Conservation (phyloP, 176 grass and related monocot species). For the Panicum miliaceum region DNA sequence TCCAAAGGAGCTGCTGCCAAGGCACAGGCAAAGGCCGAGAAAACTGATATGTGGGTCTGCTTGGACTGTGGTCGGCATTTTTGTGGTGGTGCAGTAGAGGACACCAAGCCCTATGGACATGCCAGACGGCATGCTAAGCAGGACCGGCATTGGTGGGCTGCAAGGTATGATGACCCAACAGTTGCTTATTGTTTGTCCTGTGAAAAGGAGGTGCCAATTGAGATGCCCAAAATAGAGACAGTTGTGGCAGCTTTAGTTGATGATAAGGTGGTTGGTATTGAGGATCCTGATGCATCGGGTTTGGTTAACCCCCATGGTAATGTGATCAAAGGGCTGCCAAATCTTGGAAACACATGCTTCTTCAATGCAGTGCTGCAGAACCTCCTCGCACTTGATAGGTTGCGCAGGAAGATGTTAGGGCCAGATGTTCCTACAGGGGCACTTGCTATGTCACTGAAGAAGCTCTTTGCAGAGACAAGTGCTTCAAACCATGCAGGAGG, state of each 20-base stretch:
- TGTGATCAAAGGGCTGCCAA: constrained; percentile 76
- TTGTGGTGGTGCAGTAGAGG: constrained; percentile 68
- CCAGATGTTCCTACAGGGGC: constrained; percentile 57
- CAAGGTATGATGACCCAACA: constrained; percentile 51
- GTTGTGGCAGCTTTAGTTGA: constrained; percentile 25
- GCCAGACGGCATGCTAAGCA: constrained; percentile 89
- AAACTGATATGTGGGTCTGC: constrained; percentile 70
- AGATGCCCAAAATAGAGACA: constrained; percentile 62
- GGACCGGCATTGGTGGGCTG: constrained; percentile 77
- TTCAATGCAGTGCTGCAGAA: constrained; percentile 94
- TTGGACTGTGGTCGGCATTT: constrained; percentile 78
- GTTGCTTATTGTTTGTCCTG: constrained; percentile 80
- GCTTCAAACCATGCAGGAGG: constrained; percentile 65
- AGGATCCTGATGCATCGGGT: constrained; percentile 12
- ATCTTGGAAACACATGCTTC: constrained; percentile 94
- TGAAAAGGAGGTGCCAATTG: constrained; percentile 56
- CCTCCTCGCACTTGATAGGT: constrained; percentile 72
- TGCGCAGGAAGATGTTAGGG: constrained; percentile 68
- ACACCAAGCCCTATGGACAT: constrained; percentile 85
- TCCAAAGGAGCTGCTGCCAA: constrained; percentile 31
- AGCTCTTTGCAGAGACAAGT: constrained; percentile 79
- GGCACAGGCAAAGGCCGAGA: constrained; percentile 49
- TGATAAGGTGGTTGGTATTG: constrained; percentile 21
- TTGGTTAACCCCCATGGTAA: constrained; percentile 46
- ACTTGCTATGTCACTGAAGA: constrained; percentile 79